These are phyloP conservation scores for Dittrichia graveolens DNA, from an alignment of 129 eudicot species.

Conservation along the genomic window DNA sequence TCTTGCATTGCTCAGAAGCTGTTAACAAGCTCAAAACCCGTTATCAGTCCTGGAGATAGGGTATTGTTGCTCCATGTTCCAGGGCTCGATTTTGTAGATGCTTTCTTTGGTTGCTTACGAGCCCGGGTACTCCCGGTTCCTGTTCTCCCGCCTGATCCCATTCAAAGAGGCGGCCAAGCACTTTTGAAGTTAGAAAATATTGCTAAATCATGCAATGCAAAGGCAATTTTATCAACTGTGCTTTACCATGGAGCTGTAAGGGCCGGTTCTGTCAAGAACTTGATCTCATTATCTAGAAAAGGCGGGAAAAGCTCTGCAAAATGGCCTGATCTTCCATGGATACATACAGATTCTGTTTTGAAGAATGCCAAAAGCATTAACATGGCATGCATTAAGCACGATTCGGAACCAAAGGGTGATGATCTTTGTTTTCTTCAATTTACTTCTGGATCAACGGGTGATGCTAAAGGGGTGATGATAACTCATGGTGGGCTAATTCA, in stretches of 20 bases:
- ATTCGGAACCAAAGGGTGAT: constrained; percentile 41
- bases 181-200: constrained; percentile 73
- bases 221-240: constrained; percentile 73
- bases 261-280: constrained; percentile 64
- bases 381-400: constrained; percentile 12
- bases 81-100: constrained; percentile 77
- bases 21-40: constrained; percentile 61
- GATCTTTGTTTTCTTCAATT: constrained; percentile 84
- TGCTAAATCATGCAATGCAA: constrained; percentile 70
- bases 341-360: constrained; percentile 73
- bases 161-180: constrained; percentile 93
- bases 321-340: constrained; percentile 89
- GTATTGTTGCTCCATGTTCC: constrained; percentile 79
- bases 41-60: constrained; percentile 67
- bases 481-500: constrained; percentile 78
- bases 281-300: constrained; percentile 55
- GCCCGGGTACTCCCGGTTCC: constrained; percentile 84
- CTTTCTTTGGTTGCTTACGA: constrained; percentile 80
- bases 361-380: constrained; percentile 42
- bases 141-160: constrained; percentile 84
- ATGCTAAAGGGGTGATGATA: constrained; percentile 93
- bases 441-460: constrained; percentile 94
- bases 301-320: constrained; percentile 45
- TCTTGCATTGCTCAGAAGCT: constrained; percentile 78
- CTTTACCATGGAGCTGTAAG: constrained; percentile 80